Evolutionary conservation across 257 asterid genomes (phyloP).

Genomic region (Gardenia jasminoides): DNA sequence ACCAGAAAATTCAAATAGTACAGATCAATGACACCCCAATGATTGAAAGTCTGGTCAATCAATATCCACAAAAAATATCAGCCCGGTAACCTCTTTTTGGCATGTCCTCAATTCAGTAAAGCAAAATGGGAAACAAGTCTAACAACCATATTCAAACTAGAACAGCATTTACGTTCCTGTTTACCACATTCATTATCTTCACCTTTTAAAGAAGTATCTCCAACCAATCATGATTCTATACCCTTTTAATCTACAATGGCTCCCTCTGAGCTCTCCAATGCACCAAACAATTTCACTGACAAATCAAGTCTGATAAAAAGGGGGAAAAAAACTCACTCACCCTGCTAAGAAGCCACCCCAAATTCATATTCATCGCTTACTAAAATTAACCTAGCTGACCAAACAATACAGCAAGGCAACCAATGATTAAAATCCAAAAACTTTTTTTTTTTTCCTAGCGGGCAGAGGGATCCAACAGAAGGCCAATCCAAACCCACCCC

Average conservation of each 20-base stretch:
- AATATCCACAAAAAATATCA: background rate
- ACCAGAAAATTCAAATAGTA: background rate
- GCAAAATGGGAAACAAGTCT: background rate
- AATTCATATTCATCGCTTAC: conserved; percentile 4
- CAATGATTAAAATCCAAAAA: background rate
- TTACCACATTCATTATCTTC: background rate
- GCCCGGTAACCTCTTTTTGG: background rate
- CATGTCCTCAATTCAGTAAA: background rate
- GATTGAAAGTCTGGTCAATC: background rate
- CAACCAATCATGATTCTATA: background rate
- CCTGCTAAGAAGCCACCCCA: background rate
- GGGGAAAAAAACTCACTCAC: too few species aligned
- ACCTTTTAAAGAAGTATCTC: background rate
- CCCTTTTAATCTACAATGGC: background rate
- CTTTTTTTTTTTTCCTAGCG: background rate
- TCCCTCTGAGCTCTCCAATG: conserved; percentile 1
- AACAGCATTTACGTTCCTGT: background rate
- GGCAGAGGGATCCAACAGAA: background rate
- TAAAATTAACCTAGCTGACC: background rate
- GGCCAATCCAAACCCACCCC: background rate
- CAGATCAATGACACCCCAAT: background rate
- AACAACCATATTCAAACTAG: background rate
- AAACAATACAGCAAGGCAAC: background rate
- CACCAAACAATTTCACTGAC: background rate
- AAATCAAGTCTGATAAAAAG: background rate